phyloP scores from a whole-genome alignment of 192 early-diverging fungal genomes.

The Backusella luteola region DNA sequence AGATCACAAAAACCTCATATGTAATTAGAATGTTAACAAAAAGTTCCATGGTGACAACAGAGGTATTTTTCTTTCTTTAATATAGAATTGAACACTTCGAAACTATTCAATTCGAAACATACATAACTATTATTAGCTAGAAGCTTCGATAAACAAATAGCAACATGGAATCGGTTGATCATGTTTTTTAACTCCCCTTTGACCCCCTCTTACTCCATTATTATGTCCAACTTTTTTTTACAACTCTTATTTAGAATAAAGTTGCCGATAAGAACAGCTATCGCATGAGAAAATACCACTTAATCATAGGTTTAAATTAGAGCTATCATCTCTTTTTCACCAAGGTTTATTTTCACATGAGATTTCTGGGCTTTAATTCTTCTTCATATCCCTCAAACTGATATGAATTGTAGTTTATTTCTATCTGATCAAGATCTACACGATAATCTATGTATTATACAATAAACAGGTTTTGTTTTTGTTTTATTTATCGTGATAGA shows the following conservation, averaged over 20 bases:
- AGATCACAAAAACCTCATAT: background rate
- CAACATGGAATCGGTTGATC: background rate
- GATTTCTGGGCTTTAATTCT: background rate
- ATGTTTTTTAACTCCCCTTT: background rate
- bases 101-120: background rate
- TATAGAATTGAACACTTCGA: background rate
- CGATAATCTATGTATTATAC: background rate
- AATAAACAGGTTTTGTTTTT: background rate
- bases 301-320: background rate
- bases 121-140: background rate
- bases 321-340: background rate
- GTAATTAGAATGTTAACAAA: background rate
- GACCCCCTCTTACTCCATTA: background rate
- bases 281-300: background rate
- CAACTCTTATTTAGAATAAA: background rate
- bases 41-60: background rate
- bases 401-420: background rate
- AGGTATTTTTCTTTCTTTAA: background rate
- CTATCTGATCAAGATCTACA: background rate
- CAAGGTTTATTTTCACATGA: background rate
- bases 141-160: background rate
- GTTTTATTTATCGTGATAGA: background rate
- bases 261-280: background rate
- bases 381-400: background rate
- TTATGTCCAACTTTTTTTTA: background rate